Percentiles rank a stretch among this genome's conserved stretches.
Evolutionary conservation across 2,329 filamentous ascomycete genomes (phyloP).

Genomic region (Grosmannia huntii): DNA sequence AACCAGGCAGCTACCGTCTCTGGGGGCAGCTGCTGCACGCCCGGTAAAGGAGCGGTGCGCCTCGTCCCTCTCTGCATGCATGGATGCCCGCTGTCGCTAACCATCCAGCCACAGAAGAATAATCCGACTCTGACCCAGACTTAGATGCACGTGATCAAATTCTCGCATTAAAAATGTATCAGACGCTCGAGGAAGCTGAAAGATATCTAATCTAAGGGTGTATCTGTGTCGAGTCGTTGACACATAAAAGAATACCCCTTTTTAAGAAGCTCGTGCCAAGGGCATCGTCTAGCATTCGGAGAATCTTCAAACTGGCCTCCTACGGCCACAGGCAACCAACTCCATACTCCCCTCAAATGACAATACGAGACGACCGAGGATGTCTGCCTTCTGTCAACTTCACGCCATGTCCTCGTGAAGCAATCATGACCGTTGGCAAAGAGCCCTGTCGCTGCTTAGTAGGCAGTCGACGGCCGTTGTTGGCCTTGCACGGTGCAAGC

Average conservation of each 20-base stretch:
- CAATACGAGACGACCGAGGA: neutral
- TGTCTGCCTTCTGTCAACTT: neutral
- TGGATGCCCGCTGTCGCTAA: neutral
- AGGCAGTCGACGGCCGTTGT: neutral
- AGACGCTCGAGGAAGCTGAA: neutral
- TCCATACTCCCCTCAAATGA: neutral
- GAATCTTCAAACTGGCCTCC: neutral
- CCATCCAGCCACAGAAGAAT: neutral
- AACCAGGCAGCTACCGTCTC: slow-evolving; percentile 31
- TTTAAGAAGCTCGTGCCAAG: neutral
- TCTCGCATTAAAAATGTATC: neutral
- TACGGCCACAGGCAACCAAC: neutral
- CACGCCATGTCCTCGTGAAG: neutral
- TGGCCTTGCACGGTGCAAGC: neutral
- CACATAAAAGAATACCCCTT: neutral
- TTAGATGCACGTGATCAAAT: neutral
- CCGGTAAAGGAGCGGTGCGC: slow-evolving; percentile 20
- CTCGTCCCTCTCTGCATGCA: neutral
- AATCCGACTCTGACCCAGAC: neutral
- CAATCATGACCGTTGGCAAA: neutral
- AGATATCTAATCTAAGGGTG: neutral
- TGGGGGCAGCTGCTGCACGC: slow-evolving; percentile 42
- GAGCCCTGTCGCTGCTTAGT: neutral
- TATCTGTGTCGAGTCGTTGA: neutral
- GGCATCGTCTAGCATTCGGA: neutral